Evolutionary conservation across 495 filamentous ascomycete species (phyloP), one percentile per base, ranked within the genome.

Genomic region (Xylaria bambusicola): DNA sequence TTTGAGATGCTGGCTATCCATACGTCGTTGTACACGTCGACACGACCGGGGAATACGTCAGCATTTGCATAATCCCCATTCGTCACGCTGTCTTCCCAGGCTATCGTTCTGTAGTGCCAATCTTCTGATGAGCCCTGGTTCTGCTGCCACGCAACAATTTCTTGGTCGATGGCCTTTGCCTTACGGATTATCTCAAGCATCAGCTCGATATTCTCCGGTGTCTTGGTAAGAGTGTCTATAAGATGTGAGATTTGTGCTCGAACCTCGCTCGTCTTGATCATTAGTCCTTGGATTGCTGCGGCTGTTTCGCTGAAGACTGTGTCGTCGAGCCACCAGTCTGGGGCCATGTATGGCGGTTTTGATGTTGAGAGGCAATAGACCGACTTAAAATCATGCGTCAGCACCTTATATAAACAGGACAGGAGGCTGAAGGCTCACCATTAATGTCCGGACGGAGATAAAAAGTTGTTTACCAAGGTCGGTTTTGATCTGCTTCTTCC

Each of bases 281-380:
- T 75, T 3, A 84, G 64, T 8, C 70, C 68, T 50, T 79, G 75
- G 56, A 72, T 75, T 18, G 66, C 60, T 0, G 71, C 55, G 6
- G 74, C 80, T n/a, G 62, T 66, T 27, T 71, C 58, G 60, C 81
- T 74, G 55, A 69, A 62, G 18, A 74, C 66, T 6, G 71, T 70
- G 42, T 77, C 77, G 49, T 68, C 52, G 8, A 80, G 57, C 81
- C 81, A 84, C 79, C 78, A 82, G n/a, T 81, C 78, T 0, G 65
- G 48, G 13, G 77, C 78, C 70, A 80, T 75, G n/a, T 62, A 44
- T 5, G 79, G 80, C 0, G 78, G 26, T 18, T 72, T 78, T n/a
- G 70, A 72, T 0, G 79, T 66, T 1, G 75, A 72, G 36, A 83
- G 68, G 40, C 74, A 75, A 53, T 80, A 74, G 46, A 82, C 77